Conservation (phyloP, 192 early-diverging fungal species). For the Podila horticola region DNA sequence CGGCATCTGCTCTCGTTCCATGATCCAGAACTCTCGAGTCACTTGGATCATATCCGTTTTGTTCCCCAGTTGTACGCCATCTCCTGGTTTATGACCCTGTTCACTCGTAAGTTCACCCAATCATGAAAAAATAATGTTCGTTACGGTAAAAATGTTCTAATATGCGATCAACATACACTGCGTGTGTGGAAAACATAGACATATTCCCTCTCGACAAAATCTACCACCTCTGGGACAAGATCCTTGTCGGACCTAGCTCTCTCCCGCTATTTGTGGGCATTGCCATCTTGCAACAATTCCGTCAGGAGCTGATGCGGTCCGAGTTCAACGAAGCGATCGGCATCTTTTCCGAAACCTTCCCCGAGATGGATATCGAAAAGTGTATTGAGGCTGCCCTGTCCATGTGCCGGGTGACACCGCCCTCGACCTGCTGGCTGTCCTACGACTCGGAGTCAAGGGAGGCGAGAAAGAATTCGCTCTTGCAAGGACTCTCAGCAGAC, state of each 20-base stretch:
- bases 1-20: conserved; percentile 73
- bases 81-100: conserved; percentile 86
- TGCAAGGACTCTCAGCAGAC: not conserved
- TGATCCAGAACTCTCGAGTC: conserved; percentile 77
- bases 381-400: conserved; percentile 68
- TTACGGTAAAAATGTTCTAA: not conserved
- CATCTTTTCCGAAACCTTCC: conserved; percentile 64
- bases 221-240: conserved; percentile 83
- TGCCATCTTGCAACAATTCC: conserved; percentile 75
- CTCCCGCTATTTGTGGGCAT: conserved; percentile 76
- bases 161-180: not conserved
- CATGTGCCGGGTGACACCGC: conserved; percentile 77
- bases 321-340: conserved; percentile 77
- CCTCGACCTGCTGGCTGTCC: conserved; percentile 56
- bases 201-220: conserved; percentile 85
- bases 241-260: conserved; percentile 71
- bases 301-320: conserved; percentile 64
- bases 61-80: conserved; percentile 81
- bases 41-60: conserved; percentile 70
- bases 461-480: conserved; percentile 11
- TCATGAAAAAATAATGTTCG: not conserved
- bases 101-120: conserved; percentile 69
- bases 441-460: conserved; percentile 49
- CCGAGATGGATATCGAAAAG: conserved; percentile 78
- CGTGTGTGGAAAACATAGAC: conserved; percentile 55